A percentile compares a stretch with the other conserved stretches of the same genome.
These are phyloP conservation scores for Plenodomus lindquistii DNA, from an alignment of 2,329 filamentous ascomycete species.

Conservation along the genomic window DNA sequence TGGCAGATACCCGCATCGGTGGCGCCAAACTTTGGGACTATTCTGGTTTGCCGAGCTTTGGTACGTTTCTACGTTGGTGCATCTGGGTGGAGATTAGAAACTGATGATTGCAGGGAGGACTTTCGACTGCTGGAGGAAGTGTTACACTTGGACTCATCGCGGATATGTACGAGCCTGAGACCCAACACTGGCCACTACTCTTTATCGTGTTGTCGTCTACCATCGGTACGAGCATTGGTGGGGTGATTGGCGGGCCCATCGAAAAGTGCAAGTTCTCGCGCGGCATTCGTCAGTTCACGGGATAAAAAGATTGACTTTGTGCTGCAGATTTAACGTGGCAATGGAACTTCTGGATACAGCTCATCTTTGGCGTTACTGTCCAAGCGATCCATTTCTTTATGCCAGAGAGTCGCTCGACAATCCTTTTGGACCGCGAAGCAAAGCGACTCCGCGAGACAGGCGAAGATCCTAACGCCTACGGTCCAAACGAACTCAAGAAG, in stretches of 20 bases:
- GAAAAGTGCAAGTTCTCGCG: constrained; percentile 40
- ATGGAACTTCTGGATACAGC: constrained; percentile 81
- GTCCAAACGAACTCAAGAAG: constrained; percentile 67
- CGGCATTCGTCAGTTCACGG: constrained; percentile 54
- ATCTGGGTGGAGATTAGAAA: constrained; percentile 49
- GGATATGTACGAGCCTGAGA: constrained; percentile 61
- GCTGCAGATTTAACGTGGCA: constrained; percentile 62
- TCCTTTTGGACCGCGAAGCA: constrained; percentile 76
- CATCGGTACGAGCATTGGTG: constrained; percentile 74
- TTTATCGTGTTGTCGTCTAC: constrained; percentile 58
- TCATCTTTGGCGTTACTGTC: constrained; percentile 73
- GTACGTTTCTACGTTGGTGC: constrained; percentile 62
- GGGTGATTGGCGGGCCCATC: constrained; percentile 64
- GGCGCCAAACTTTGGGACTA: constrained; percentile 64
- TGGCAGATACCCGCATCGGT: constrained; percentile 70
- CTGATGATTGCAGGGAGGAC: constrained; percentile 48
- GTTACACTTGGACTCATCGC: constrained; percentile 66
- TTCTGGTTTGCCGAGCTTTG: constrained; percentile 62
- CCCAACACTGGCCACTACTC: constrained; percentile 62
- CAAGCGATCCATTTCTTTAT: constrained; percentile 68
- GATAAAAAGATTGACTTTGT: constrained; percentile 50
- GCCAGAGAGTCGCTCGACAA: constrained; percentile 74
- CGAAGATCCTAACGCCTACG: constrained; percentile 64
- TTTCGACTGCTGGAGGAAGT: constrained; percentile 62
- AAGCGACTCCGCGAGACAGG: constrained; percentile 69